Evolutionary conservation across 345 rosid genomes (phyloP), one percentile per base, ranked within the genome.

Genomic region (thale cress (Arabidopsis thaliana)): DNA sequence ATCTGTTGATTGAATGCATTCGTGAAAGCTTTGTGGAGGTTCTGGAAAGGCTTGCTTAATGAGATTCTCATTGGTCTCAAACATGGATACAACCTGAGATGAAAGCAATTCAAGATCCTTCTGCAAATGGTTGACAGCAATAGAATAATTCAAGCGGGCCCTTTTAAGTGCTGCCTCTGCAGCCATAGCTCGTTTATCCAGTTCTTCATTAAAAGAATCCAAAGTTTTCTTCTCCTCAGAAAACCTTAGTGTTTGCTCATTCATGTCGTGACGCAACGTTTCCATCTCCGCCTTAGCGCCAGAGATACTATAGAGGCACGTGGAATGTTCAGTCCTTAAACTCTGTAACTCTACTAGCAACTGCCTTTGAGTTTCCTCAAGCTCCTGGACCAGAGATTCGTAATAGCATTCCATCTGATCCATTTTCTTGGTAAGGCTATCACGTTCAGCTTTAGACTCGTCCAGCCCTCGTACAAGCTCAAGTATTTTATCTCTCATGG

Each of bases 361-460:
- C 85, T 85, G 99, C 81, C 97, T 85, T 80, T 95, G 99, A 77
- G 88, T 90, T 82, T 91, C 99, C 89, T 92, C 99, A 40, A 95
- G 97, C 87, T 95, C 99, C 82, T 90, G 97, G 59, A 95, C 85
- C 44, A 95, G 86, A 42, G 93, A 89, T 84, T 95, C 97, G 59
- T 95, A 95, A 78, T 95, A 92, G 75, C 97, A 89, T 79, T 95
- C 99, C 99, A 95, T 95, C 90, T 95, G 91, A 73, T 84, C 91
- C 97, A 92, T 92, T 87, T 95, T 95, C 86, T 86, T 89, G 40
- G 88, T 82, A 73, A 95, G 93, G 84, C 85, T 86, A 78, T 85
- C 96, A 67, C 82, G 82, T 84, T 92, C 97, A 74, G 88, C 83
- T 84, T 92, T 92, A 61, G 97, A 87, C 66, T 87, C 96, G 69